These are phyloP conservation scores for Neophaeococcomyces mojaviensis DNA, from an alignment of 2,329 filamentous ascomycete genomes.

Conservation along the genomic window DNA sequence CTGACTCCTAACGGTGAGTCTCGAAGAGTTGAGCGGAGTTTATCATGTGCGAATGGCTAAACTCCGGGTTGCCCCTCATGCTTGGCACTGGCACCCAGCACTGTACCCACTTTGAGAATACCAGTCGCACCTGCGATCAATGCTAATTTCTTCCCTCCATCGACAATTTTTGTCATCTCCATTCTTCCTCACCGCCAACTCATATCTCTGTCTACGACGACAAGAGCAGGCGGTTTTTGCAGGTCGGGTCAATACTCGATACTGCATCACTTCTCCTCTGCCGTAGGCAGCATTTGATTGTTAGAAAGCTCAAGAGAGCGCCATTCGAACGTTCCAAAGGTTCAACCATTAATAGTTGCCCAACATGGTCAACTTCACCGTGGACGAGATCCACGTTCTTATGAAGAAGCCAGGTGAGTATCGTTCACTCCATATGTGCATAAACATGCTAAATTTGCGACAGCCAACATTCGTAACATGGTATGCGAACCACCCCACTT, in stretches of 20 bases:
- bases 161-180: conserved; percentile 5
- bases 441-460: conserved; percentile 43
- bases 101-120: neutral
- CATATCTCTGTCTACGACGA: conserved; percentile 6
- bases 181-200: conserved; percentile 6
- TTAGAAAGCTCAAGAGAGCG: conserved; percentile 22
- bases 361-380: conserved; percentile 99
- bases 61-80: too few relatives aligned
- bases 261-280: neutral
- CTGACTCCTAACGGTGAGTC: too few relatives aligned
- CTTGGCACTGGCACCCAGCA: too few relatives aligned
- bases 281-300: neutral
- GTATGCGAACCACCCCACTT: conserved; percentile 65
- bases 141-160: conserved; percentile 5
- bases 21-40: too few relatives aligned
- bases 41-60: too few relatives aligned
- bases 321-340: conserved; percentile 14
- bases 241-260: conserved; percentile 6
- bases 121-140: neutral
- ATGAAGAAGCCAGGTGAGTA: conserved; percentile 12
- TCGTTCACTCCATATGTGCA: conserved; percentile 28
- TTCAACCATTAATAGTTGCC: conserved; percentile 51
- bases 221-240: conserved; percentile 8
- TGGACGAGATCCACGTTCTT: conserved; percentile 64
- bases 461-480: conserved; percentile 78